Conservation (phyloP, 2,329 filamentous ascomycete genomes). For the Reticulascus tulasneorum region DNA sequence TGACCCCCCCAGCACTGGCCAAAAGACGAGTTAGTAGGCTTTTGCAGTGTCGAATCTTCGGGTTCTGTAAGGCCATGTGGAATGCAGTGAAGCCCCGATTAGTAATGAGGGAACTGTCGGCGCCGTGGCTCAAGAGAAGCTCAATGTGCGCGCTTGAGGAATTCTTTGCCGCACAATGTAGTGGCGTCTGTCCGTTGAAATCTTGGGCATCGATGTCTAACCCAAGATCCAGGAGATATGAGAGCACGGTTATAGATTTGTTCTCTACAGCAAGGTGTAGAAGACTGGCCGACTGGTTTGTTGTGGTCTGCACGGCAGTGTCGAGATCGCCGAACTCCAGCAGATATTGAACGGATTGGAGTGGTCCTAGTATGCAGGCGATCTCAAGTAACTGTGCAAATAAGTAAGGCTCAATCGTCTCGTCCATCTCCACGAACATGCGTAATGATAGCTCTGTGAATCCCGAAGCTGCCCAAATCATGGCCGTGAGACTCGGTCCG, state of each 20-base stretch:
- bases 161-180: background rate
- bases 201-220: background rate
- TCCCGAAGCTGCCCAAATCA: background rate
- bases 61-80: background rate
- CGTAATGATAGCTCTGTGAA: background rate
- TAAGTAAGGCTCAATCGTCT: background rate
- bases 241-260: background rate
- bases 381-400: background rate
- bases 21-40: background rate
- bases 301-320: background rate
- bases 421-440: background rate
- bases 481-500: background rate
- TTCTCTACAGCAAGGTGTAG: background rate
- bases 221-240: background rate
- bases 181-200: background rate
- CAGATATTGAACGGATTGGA: background rate
- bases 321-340: background rate
- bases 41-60: background rate
- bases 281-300: too few relatives aligned
- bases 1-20: background rate
- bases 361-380: background rate
- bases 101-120: background rate
- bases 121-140: background rate
- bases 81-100: background rate
- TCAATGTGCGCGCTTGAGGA: background rate